Evolutionary conservation across 1,284 basidiomycete genomes (phyloP).

Genomic region (Lentinus polychrous): DNA sequence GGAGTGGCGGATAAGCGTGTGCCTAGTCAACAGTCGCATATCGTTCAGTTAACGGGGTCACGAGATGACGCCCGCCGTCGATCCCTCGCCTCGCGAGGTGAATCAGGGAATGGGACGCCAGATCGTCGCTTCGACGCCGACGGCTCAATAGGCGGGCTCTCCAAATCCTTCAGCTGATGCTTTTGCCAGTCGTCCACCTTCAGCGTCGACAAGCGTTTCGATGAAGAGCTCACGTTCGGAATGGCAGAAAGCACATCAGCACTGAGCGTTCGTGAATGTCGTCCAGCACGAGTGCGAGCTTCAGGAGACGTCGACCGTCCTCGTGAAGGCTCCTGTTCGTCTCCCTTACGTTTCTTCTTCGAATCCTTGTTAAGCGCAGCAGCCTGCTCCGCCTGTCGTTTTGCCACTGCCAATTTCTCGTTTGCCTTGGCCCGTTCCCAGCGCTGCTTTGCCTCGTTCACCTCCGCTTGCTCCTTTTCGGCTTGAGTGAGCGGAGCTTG

Average conservation of each 20-base stretch:
- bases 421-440: slow-evolving; percentile 69
- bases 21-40: not conserved
- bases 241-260: slow-evolving; percentile 49
- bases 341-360: slow-evolving; percentile 39
- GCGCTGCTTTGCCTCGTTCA: slow-evolving; percentile 60
- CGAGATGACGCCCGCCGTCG: not conserved
- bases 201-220: slow-evolving; percentile 61
- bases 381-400: slow-evolving; percentile 64
- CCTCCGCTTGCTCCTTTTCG: slow-evolving; percentile 61
- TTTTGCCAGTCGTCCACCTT: slow-evolving; percentile 81
- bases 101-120: slow-evolving; percentile 31
- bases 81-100: slow-evolving; percentile 15
- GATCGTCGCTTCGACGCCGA: slow-evolving; percentile 18
- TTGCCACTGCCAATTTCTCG: slow-evolving; percentile 63
- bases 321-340: slow-evolving; percentile 27
- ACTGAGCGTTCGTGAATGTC: slow-evolving; percentile 47
- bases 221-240: slow-evolving; percentile 31
- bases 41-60: not conserved
- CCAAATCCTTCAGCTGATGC: slow-evolving; percentile 50
- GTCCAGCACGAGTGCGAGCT: slow-evolving; percentile 23
- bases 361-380: slow-evolving; percentile 42
- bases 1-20: not conserved
- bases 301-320: slow-evolving; percentile 23
- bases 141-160: slow-evolving; percentile 25
- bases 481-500: slow-evolving; percentile 70